Evolutionary conservation across 2,329 filamentous ascomycete genomes (phyloP).

Genomic region (Colletotrichum liaoningense): DNA sequence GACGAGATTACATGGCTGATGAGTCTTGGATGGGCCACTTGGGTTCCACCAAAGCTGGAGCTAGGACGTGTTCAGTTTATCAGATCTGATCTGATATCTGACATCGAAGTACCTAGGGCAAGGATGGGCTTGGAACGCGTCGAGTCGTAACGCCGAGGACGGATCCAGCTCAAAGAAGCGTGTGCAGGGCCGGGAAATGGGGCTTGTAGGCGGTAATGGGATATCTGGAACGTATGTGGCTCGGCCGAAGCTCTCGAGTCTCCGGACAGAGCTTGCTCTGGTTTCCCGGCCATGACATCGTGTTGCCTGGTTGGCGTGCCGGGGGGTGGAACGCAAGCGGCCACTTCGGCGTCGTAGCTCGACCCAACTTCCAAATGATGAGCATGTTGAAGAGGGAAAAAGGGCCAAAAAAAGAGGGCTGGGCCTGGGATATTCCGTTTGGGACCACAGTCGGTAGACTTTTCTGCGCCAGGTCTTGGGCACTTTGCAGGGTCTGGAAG

Average conservation of each 20-base stretch:
- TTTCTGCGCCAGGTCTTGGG: background rate
- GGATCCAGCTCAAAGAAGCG: constrained; percentile 1
- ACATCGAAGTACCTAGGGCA: background rate
- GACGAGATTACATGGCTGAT: background rate
- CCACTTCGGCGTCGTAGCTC: constrained; percentile 13
- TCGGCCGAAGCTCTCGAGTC: constrained; percentile 27
- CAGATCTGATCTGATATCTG: constrained; percentile 32
- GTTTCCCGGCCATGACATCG: constrained; percentile 31
- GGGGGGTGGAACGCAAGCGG: constrained; percentile 25
- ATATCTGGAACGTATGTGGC: constrained; percentile 8
- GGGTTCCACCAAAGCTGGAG: background rate
- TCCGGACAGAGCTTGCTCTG: constrained; percentile 8
- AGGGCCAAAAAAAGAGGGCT: constrained; percentile 17
- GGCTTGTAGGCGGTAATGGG: background rate
- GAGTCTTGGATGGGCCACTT: constrained; percentile 6
- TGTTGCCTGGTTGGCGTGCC: constrained; percentile 19
- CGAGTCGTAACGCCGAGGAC: constrained; percentile 30
- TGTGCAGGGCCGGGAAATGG: background rate
- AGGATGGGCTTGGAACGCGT: background rate
- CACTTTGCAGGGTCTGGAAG: constrained; percentile 21
- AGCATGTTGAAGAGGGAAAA: constrained; percentile 6
- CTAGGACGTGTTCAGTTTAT: constrained; percentile 25
- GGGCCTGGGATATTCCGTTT: constrained; percentile 20
- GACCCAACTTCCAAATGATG: constrained; percentile 7
- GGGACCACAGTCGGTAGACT: background rate